phyloP scores from a whole-genome alignment of 1,139 yeast genomes.

The Protomyces macrosporus region DNA sequence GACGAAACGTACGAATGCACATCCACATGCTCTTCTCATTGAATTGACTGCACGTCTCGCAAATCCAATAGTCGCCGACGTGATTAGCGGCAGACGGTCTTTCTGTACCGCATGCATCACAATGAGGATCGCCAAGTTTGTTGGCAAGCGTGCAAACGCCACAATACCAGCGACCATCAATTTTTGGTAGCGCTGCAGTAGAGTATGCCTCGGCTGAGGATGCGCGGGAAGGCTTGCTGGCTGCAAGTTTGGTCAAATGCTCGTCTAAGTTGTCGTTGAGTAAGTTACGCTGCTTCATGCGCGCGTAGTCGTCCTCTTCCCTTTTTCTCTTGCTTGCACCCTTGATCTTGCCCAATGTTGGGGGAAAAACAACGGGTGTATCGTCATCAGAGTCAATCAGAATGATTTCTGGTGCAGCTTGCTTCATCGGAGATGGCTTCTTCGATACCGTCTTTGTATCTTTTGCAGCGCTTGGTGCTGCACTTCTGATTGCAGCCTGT shows the following conservation, averaged over 20 bases:
- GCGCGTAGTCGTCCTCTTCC: background rate
- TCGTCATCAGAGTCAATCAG: conserved; percentile 13
- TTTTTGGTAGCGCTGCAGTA: background rate
- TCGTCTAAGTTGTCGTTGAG: conserved; percentile 10
- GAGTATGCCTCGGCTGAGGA: background rate
- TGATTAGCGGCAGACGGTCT: background rate
- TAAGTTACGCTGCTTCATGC: conserved; percentile 16
- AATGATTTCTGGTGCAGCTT: background rate
- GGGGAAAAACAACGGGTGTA: background rate
- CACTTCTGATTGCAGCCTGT: background rate
- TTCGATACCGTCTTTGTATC: background rate
- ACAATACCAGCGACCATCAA: conserved; percentile 8
- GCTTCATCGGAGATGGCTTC: background rate
- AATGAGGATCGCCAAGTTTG: background rate
- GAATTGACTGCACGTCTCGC: background rate
- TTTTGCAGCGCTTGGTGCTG: background rate
- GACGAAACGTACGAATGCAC: background rate
- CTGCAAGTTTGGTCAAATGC: conserved; percentile 7
- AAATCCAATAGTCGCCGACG: conserved; percentile 5
- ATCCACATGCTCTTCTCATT: conserved; percentile 12
- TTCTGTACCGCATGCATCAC: conserved; percentile 11
- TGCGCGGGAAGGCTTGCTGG: background rate
- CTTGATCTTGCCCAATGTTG: too few species aligned
- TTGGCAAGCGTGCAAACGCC: conserved; percentile 13
- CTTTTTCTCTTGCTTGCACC: background rate